These are phyloP conservation scores for Citrus sp. DNA, from an alignment of 345 rosid genomes.

Conservation along the genomic window DNA sequence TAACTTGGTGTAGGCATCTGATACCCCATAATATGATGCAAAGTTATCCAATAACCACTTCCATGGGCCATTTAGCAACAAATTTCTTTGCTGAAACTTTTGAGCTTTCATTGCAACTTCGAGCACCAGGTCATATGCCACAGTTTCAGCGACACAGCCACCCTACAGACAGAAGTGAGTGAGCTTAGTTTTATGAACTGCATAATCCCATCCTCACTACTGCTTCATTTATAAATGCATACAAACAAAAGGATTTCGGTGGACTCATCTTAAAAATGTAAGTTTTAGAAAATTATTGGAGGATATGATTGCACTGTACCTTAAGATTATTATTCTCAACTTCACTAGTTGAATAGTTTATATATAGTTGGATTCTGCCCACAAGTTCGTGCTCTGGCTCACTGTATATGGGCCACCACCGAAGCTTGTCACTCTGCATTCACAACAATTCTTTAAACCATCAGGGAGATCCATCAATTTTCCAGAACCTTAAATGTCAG, in stretches of 20 bases:
- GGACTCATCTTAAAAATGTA: not conserved
- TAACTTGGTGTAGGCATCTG: slow-evolving; percentile 82
- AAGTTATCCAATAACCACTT: slow-evolving; percentile 83
- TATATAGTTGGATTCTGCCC: slow-evolving; percentile 72
- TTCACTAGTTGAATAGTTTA: slow-evolving; percentile 67
- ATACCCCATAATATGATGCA: slow-evolving; percentile 85
- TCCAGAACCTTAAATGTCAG: not conserved
- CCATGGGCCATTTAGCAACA: slow-evolving; percentile 79
- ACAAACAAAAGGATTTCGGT: not conserved
- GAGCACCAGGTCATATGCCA: slow-evolving; percentile 82
- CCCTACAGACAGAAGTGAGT: slow-evolving; percentile 35
- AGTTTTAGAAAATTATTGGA: not conserved
- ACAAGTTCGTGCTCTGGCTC: slow-evolving; percentile 96
- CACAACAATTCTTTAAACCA: slow-evolving; percentile 13
- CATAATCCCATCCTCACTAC: not conserved
- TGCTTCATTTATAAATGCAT: not conserved
- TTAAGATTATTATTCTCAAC: slow-evolving; percentile 65
- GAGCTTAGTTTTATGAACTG: not conserved
- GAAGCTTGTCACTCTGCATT: slow-evolving; percentile 71
- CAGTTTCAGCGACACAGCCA: slow-evolving; percentile 95
- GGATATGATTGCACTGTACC: slow-evolving; percentile 21
- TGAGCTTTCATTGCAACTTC: slow-evolving; percentile 94
- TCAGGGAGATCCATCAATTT: slow-evolving; percentile 8
- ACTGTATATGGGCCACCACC: slow-evolving; percentile 90
- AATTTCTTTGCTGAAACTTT: slow-evolving; percentile 74